These are phyloP conservation scores for Trametes pubescens DNA, from an alignment of 1,284 basidiomycete genomes.

Conservation along the genomic window DNA sequence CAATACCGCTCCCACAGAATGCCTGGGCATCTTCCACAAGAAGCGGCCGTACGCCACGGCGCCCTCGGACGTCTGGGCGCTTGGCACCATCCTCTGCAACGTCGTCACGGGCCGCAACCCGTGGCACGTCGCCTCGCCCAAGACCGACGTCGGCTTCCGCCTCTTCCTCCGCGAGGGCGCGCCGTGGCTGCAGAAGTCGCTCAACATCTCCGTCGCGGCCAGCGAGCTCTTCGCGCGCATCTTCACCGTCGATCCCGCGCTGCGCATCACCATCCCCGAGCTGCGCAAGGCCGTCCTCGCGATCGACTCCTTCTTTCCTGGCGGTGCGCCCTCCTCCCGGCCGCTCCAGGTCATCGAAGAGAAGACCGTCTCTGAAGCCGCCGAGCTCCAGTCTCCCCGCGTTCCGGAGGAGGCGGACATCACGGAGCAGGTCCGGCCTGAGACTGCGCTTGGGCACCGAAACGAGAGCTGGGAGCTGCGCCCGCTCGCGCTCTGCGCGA, in stretches of 20 bases:
- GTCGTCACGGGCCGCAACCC: constrained; percentile 72
- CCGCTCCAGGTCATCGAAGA: constrained; percentile 14
- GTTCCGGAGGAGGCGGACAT: constrained; percentile 25
- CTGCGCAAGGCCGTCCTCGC: constrained; percentile 36
- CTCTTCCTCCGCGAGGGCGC: constrained; percentile 55
- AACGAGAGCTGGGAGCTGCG: constrained; percentile 21
- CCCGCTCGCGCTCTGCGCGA: constrained; percentile 16
- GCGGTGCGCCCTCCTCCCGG: constrained; percentile 6
- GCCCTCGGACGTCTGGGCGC: constrained; percentile 73
- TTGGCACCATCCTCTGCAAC: constrained; percentile 75
- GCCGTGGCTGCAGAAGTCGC: constrained; percentile 54
- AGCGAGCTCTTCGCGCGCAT: constrained; percentile 46
- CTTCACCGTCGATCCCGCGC: constrained; percentile 38
- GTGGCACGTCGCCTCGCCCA: constrained; percentile 63
- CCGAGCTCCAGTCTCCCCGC: neutral
- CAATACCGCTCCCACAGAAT: constrained; percentile 51
- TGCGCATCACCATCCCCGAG: constrained; percentile 39
- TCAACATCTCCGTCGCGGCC: constrained; percentile 54
- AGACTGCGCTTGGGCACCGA: constrained; percentile 1
- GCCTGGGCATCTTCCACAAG: constrained; percentile 52
- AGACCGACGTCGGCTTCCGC: constrained; percentile 63
- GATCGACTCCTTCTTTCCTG: constrained; percentile 40
- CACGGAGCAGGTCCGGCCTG: constrained; percentile 17
- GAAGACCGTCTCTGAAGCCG: neutral
- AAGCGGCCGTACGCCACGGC: constrained; percentile 58